Evolutionary conservation across 2,329 filamentous ascomycete genomes (phyloP), one percentile per base, ranked within the genome.

Genomic region (Pezizomycotina sp.): DNA sequence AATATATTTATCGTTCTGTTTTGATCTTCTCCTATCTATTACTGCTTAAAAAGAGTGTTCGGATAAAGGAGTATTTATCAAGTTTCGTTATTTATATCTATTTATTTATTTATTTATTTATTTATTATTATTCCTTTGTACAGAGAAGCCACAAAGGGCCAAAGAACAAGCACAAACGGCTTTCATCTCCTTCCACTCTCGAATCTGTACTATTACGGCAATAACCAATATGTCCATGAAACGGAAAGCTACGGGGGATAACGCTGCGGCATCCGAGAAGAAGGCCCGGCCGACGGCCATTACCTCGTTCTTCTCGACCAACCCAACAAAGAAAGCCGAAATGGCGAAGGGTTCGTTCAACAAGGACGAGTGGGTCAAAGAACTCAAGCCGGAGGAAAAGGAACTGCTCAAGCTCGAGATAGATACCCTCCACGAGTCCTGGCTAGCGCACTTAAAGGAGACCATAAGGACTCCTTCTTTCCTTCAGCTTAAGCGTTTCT

Each of bases 371-470:
- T 98, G 89, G 89, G 65, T 84, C n/a, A 69, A 71, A 13, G 69
- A 70, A 38, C 65, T 98, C 45, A 83, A 70, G 0, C 58, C 69
- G 0, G 89, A 98, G 60, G 81, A 93, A 58, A 81, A 72, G 54
- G 66, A 76, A 34, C 64, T 95, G 29, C 66, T 98, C 31, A 66
- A 78, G 53, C 67, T 98, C 25, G 89, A 98, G 61, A 92, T 98
- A 49, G 73, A 91, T 27, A 93, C 84, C 0, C 62, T 98, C 43
- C 71, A 93, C 54, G 79, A 84, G 42, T 91, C 77, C 61, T 98
- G 89, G 86, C 65, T 98, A 45, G 74, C 74, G 10, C 74, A 79
- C 47, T 66, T 98, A 40, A 92, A 91, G 56, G 82, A 92, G 45
- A 84, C 93, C 49, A 62, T 98, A 25, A 62, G 71, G 1, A 75